Conservation (phyloP, 345 rosid genomes). For the Lepidium africanum region DNA sequence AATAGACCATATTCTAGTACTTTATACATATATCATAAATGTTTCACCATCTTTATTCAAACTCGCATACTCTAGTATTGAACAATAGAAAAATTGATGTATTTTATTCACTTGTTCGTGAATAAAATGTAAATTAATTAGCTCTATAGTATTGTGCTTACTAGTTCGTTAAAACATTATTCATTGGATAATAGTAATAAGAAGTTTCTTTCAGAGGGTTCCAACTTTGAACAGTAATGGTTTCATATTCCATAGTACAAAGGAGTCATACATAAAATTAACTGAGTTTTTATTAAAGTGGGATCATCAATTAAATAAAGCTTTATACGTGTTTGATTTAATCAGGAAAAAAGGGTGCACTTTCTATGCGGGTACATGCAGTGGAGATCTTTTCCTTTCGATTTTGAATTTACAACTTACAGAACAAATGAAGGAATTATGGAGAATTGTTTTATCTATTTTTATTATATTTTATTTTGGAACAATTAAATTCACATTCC, state of each 20-base stretch:
- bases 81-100: background rate
- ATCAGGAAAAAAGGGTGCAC: constrained; percentile 35
- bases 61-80: background rate
- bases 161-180: background rate
- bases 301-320: constrained; percentile 29
- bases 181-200: background rate
- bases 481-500: background rate
- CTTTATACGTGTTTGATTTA: constrained; percentile 35
- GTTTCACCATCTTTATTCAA: background rate
- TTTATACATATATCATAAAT: background rate
- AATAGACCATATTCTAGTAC: too few relatives aligned
- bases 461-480: background rate
- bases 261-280: background rate
- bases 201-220: constrained; percentile 1
- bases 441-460: background rate
- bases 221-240: background rate
- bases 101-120: background rate
- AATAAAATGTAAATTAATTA: background rate
- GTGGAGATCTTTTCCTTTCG: constrained; percentile 39
- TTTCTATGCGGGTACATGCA: constrained; percentile 46
- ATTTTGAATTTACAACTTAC: constrained; percentile 13
- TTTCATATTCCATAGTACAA: background rate
- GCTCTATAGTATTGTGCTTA: background rate
- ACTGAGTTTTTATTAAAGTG: constrained; percentile 17
- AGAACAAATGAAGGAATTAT: background rate